phyloP scores from a whole-genome alignment of 345 rosid species.

The Acer yangbiense region DNA sequence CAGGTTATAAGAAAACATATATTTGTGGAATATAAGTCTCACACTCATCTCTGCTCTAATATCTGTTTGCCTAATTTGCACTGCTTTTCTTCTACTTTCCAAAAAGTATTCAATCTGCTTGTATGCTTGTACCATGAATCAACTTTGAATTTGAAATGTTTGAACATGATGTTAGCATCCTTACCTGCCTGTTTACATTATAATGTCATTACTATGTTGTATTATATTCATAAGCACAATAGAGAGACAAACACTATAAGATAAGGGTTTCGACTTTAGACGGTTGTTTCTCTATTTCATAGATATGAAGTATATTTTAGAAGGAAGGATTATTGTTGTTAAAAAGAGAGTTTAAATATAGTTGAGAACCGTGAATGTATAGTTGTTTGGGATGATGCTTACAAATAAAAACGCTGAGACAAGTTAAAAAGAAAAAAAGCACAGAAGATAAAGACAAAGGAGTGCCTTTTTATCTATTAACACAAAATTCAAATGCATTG shows the following conservation, averaged over 20 bases:
- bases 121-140: slow-evolving; percentile 10
- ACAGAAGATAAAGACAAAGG: neutral
- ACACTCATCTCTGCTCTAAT: slow-evolving; percentile 12
- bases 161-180: neutral
- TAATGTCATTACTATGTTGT: neutral
- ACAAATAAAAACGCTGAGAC: neutral
- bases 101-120: slow-evolving; percentile 7
- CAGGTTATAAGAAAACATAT: slow-evolving; percentile 35
- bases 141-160: slow-evolving; percentile 12
- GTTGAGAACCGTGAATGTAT: neutral
- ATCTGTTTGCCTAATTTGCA: neutral
- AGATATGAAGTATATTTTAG: neutral
- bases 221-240: slow-evolving; percentile 3
- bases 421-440: neutral
- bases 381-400: neutral
- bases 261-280: neutral
- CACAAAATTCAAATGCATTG: neutral
- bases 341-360: neutral
- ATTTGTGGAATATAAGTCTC: slow-evolving; percentile 43
- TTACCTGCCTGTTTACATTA: slow-evolving; percentile 4
- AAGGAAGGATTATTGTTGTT: slow-evolving; percentile 4
- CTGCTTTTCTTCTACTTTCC: neutral
- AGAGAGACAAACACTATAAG: neutral
- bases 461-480: neutral
- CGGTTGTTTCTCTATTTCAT: neutral